Base-by-base conservation (phyloP, 2,329 filamentous ascomycete genomes). In the Pyricularia sp. region DNA sequence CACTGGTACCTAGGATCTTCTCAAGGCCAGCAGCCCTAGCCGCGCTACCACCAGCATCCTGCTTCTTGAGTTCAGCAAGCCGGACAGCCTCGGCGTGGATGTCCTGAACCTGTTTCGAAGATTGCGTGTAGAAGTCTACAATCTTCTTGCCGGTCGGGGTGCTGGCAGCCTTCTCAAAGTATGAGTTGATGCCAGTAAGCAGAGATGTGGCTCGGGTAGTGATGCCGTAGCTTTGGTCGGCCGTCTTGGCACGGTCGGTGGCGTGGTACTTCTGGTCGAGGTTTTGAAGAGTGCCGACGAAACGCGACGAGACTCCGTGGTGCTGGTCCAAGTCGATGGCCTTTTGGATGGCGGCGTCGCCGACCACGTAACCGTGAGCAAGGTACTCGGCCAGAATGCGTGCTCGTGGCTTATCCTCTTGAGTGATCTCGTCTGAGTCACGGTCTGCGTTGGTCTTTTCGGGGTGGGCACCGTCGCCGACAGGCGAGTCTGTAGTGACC, bases 301-400 rank as follows among this genome's bases (percentile, higher is more conserved):
- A 99, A 74, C 90, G 89, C 76, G 79, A 84, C 70, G 91, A 92
- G 75, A 98, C 89, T 73, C 92, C 92, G 81, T 98, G 94, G 82
- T 94, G 91, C 78, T 91, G 84, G 83, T 99, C 95, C 67, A 98
- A 88, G 33, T 92, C 88, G 75, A 99, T 92, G 71, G 93, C 94
- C 71, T 86, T 86, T 82, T 95, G 87, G 74, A 97, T 90, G 67
- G 92, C 92, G 31, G 80, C 83, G 69, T 90, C 87, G 33, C 87
- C 93, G 72, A 98, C 85, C 58, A 89, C 86, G 82, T 99, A 99
- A 74, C 95, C 95, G 75, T 97, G 93, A 12, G 95, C 94, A 42
- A 99, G 90, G 80, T 98, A 97, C 83, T 99, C 95, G 72, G 95
- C 95, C 67, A 97, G 81, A 79, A 99, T 97, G 75, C 95, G 92